Conservation (phyloP, 140 eudicot species). For the Oenanthe javanica region DNA sequence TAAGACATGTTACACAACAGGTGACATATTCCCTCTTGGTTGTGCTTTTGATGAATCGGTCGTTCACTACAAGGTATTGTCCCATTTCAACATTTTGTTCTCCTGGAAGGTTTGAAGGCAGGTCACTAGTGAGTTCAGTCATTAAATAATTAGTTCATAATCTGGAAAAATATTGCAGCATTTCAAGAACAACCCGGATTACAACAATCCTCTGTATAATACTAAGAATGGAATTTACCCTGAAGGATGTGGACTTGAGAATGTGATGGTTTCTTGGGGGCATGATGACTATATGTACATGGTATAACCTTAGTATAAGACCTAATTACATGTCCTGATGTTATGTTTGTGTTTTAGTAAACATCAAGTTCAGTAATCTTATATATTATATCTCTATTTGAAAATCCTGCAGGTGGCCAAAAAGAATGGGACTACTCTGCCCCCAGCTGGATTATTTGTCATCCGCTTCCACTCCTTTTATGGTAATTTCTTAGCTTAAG, state of each 20-base stretch:
- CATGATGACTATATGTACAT: conserved; percentile 96
- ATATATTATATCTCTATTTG: not conserved
- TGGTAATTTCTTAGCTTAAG: conserved; percentile 26
- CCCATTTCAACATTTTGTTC: not conserved
- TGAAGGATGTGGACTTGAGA: conserved; percentile 83
- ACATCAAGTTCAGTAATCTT: not conserved
- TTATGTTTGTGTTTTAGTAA: not conserved
- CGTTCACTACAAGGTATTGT: conserved; percentile 67
- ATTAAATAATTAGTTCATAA: not conserved
- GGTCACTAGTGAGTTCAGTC: not conserved
- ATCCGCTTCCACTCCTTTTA: conserved; percentile 82
- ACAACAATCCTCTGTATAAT: conserved; percentile 43
- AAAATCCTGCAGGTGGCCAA: conserved; percentile 62
- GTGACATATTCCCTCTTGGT: conserved; percentile 87
- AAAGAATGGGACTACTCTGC: conserved; percentile 73
- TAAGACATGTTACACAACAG: not conserved
- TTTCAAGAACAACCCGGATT: conserved; percentile 55
- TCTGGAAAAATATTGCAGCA: conserved; percentile 31
- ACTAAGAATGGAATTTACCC: conserved; percentile 62
- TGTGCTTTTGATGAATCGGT: conserved; percentile 82
- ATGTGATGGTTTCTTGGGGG: conserved; percentile 85
- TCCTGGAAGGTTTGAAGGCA: not conserved
- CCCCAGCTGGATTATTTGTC: conserved; percentile 71
- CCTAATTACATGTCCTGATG: not conserved
- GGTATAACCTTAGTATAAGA: conserved; percentile 28